These are phyloP conservation scores for Fraxinus velutina DNA, from an alignment of 305 asterid genomes.

Conservation along the genomic window DNA sequence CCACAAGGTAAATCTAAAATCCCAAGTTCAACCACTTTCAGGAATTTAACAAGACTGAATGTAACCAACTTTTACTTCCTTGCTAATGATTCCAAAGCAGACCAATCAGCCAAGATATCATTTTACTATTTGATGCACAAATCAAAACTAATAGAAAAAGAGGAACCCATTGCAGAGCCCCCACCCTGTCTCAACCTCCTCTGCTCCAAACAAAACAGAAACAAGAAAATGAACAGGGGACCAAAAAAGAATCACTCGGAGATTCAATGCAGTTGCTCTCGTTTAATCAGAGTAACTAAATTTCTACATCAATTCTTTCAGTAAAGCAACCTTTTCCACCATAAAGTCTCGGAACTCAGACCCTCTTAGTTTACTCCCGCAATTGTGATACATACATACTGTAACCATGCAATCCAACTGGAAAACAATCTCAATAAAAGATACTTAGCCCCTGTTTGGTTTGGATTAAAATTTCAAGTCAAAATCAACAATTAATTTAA, in stretches of 20 bases:
- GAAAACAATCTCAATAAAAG: not conserved
- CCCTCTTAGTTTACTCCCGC: not conserved
- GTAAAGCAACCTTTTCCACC: constrained; percentile 10
- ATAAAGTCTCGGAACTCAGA: constrained; percentile 1
- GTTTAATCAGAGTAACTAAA: not conserved
- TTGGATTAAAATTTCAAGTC: too few species aligned
- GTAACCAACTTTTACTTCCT: not conserved
- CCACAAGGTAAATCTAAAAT: not conserved
- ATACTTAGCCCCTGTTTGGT: not conserved
- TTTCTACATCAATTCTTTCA: not conserved
- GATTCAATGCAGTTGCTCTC: not conserved
- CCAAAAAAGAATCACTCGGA: not conserved
- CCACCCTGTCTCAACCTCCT: not conserved
- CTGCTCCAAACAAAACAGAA: not conserved
- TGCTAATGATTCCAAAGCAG: not conserved
- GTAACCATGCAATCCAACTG: constrained; percentile 2
- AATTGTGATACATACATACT: not conserved
- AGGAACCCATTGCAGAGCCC: not conserved
- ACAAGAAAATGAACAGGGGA: not conserved
- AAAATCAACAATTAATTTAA: too few species aligned
- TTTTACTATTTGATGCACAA: not conserved
- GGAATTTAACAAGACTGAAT: not conserved
- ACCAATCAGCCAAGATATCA: not conserved
- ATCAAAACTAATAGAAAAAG: not conserved
- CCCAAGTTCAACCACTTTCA: not conserved